These are phyloP conservation scores for Saccharomyces hybrid DNA, from an alignment of 1,139 yeast genomes.

Conservation along the genomic window DNA sequence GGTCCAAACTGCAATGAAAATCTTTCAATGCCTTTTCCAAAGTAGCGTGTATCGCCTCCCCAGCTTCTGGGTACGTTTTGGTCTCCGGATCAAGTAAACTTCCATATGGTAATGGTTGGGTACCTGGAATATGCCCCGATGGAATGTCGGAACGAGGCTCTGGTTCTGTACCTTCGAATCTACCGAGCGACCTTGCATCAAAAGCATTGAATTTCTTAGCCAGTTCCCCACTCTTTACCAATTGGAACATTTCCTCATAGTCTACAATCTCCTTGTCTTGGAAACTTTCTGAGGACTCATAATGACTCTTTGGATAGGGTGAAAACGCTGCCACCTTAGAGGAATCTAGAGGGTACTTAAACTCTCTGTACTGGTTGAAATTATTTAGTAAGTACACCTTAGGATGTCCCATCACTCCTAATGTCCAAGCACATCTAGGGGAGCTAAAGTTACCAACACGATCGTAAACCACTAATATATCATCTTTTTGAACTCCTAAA, in stretches of 20 bases:
- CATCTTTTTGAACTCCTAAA: constrained; percentile 38
- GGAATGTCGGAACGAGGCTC: constrained; percentile 86
- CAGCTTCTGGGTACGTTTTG: constrained; percentile 37
- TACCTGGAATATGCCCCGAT: constrained; percentile 84
- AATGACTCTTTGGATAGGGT: constrained; percentile 35
- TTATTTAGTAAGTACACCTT: constrained; percentile 64
- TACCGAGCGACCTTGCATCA: constrained; percentile 73
- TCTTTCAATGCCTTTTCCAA: constrained; percentile 18
- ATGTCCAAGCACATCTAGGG: constrained; percentile 89
- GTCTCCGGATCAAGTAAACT: constrained; percentile 45
- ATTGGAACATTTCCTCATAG: constrained; percentile 39
- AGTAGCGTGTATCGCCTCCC: constrained; percentile 14
- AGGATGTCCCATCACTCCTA: constrained; percentile 67
- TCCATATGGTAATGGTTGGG: constrained; percentile 68
- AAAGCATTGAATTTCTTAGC: constrained; percentile 46
- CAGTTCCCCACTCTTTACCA: constrained; percentile 43
- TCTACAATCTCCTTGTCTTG: constrained; percentile 56
- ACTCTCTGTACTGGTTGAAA: constrained; percentile 44
- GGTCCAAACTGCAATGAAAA: constrained; percentile 31
- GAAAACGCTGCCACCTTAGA: constrained; percentile 23
- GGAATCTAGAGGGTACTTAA: constrained; percentile 36
- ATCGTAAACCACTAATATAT: constrained; percentile 76
- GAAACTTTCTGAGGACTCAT: constrained; percentile 45
- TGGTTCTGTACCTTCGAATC: constrained; percentile 71
- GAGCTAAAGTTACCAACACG: constrained; percentile 75